Evolutionary conservation across 441 rosid species (phyloP).

Genomic region (Caryocar brasiliense): DNA sequence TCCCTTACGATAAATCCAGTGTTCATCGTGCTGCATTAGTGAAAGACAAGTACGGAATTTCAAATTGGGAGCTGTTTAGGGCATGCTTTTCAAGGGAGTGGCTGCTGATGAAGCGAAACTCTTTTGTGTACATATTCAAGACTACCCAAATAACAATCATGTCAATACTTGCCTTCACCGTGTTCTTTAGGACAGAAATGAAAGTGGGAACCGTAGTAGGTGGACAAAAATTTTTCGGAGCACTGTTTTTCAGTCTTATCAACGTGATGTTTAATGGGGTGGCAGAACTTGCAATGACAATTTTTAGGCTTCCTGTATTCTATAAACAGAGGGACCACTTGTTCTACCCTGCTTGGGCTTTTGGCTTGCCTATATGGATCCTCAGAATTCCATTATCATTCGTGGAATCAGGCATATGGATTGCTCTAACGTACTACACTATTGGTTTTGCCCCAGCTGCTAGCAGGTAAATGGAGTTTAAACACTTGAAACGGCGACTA

Average conservation of each 20-base stretch:
- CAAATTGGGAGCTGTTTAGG: constrained; percentile 49
- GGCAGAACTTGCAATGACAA: constrained; percentile 57
- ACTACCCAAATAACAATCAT: constrained; percentile 48
- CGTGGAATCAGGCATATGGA: constrained; percentile 63
- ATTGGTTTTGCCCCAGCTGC: constrained; percentile 65
- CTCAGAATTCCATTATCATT: constrained; percentile 57
- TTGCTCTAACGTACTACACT: constrained; percentile 51
- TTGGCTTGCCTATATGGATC: constrained; percentile 50
- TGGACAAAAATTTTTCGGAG: constrained; percentile 49
- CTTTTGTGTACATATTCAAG: constrained; percentile 61
- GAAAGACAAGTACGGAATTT: constrained; percentile 53
- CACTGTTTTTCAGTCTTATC: constrained; percentile 47
- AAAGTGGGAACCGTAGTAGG: constrained; percentile 28
- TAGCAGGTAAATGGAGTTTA: constrained; percentile 26
- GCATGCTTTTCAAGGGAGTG: constrained; percentile 66
- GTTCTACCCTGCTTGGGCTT: constrained; percentile 68
- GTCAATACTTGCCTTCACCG: constrained; percentile 42
- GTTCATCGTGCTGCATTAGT: constrained; percentile 58
- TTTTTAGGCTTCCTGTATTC: constrained; percentile 62
- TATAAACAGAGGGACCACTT: constrained; percentile 56
- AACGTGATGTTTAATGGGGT: constrained; percentile 65
- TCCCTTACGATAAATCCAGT: constrained; percentile 42
- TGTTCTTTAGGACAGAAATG: constrained; percentile 53
- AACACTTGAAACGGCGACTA: no score
- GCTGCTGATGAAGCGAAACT: constrained; percentile 57